Base-by-base conservation (phyloP, 768 basidiomycete species). In the Lactarius sanguifluus region DNA sequence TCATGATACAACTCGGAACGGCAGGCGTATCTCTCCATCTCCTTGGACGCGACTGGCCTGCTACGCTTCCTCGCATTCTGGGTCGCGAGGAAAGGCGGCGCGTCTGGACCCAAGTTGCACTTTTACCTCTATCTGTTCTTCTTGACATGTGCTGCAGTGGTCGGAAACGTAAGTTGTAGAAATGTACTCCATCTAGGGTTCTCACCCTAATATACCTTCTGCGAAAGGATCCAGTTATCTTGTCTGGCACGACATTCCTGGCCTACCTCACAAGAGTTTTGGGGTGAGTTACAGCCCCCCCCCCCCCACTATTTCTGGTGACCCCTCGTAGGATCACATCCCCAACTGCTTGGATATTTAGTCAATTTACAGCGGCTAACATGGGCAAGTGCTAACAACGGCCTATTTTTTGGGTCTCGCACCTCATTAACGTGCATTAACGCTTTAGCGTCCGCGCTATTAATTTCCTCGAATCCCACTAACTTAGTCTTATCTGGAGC, bases 401-500 rank as follows among this genome's bases (percentile, higher is more conserved):
- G 9, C n/a, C 12, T 59, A n/a, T 30, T 59, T 43, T 5, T 34
- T 23, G 20, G 9, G 38, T 18, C 12, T 20, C 45, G 10, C 20
- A 12, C 20, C 55, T 64, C 15, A 67, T 56, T 41, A 5, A 30
- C 13, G 5, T 3, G 62, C 13, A 67, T 56, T 40, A 3, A 30
- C 13, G 5, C 3, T n/a, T n/a, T 61, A 77, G 84, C 82, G 8
- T 82, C 81, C 20, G 81, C 81, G 20, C 79, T 85, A 1, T 78
- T 86, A 8, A 92, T 97, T 58, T 89, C 94, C 2, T 91, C 90
- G 0, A 98, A 98, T 73, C 94, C 92, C 2, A 98, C 96, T 1
- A 98, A 98, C 72, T 88, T 97, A 25, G 90, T 98, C 57, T 86
- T 97, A 28, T 91, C 92, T 59, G 93, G 92, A 61, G 92, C 93